Conservation (phyloP, 306 rosid species). For the Luffa aegyptiaca region DNA sequence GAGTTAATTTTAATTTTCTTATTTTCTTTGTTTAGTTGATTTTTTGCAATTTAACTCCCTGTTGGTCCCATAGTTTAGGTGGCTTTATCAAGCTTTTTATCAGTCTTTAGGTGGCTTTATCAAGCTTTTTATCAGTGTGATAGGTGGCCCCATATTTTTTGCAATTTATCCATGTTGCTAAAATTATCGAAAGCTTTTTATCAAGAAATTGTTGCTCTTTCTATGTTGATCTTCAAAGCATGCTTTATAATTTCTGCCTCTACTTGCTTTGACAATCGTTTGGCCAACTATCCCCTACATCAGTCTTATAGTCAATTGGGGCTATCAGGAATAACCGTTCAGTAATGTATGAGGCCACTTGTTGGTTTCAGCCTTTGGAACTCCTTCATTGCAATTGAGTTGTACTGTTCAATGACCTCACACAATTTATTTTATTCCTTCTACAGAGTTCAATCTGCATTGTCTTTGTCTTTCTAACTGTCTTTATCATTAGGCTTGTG, state of each 20-base stretch:
- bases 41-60: neutral
- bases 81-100: too few species aligned
- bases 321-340: neutral
- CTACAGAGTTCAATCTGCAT: neutral
- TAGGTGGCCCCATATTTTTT: neutral
- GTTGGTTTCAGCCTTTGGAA: slow-evolving; percentile 6
- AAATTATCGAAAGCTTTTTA: neutral
- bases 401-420: neutral
- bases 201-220: neutral
- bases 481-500: slow-evolving; percentile 50
- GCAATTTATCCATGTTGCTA: neutral
- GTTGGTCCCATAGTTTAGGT: neutral
- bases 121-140: too few species aligned
- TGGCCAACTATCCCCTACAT: neutral
- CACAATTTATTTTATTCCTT: neutral
- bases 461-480: slow-evolving; percentile 6
- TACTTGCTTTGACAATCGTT: neutral
- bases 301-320: neutral
- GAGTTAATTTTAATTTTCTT: neutral
- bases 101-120: neutral
- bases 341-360: neutral
- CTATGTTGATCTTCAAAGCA: neutral
- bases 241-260: neutral
- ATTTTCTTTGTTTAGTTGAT: neutral
- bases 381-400: neutral